Evolutionary conservation across 2,329 filamentous ascomycete species (phyloP), one percentile per base, ranked within the genome.

Genomic region (Ceratocystiopsis brevicomis): DNA sequence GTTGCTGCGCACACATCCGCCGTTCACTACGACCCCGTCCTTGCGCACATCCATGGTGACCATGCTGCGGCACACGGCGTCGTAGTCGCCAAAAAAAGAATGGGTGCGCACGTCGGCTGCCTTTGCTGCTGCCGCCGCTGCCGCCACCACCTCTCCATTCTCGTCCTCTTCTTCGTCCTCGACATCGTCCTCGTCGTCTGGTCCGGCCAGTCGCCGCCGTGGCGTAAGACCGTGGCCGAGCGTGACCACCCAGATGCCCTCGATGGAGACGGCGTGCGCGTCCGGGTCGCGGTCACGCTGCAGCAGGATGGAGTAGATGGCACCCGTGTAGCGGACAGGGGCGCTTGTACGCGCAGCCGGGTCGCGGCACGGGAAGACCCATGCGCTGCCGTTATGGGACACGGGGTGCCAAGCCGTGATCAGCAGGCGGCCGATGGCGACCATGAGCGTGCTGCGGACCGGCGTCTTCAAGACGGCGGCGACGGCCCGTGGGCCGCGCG

Each of bases 351-450:
- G 16, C 6, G 40, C 43, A 1, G 21, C 14, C 8, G 18, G 35
- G 37, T 47, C 50, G 0, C 63, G 47, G 0, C 53, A 60, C 0
- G 57, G 57, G 38, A 57, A 57, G 21, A 42, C 42, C 57, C 56
- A 59, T 35, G 17, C 25, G 1, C 33, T 18, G 3, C 44, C 48
- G 16, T 46, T 42, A 34, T 45, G 37, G 35, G 39, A 49, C 3
- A 78, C 55, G 1, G 74, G 74, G 52, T 78, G 75, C 69, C 71
- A 78, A 0, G 68, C 66, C 19, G 74, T 78, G 25, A 76, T 64
- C 8, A 68, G 53, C 9, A 76, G 56, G 1, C 47, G 51, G 2
- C 62, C 62, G 1, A 76, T 53, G 0, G 59, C 59, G 46, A 66
- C 69, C 52, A 77, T 60, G 1, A 52, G 45, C 34, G 56, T 56